Evolutionary conservation across 179 eudicot genomes (phyloP), one percentile per base, ranked within the genome.

Genomic region (Pouteria campechiana): DNA sequence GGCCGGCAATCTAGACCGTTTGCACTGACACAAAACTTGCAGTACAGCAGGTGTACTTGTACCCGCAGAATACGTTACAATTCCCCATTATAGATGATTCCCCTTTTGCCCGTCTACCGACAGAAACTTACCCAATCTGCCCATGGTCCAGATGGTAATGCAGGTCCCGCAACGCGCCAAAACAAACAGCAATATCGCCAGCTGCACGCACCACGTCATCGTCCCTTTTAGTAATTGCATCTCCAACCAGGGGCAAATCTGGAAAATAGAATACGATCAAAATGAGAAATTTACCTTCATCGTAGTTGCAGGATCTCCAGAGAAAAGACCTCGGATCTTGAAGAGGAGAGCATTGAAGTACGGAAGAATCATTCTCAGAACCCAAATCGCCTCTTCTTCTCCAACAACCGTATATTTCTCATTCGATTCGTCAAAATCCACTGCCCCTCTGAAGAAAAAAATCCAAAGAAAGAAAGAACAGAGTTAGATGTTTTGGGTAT

Each of bases 261-360:
- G 23, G 21, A 30, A 56, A 3, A 1, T 5, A 9, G 17, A 29
- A 42, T 32, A 38, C 10, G 25, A 34, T 9, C 1, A 17, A 37
- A 29, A 14, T 8, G 0, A 5, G 22, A 20, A 22, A 11, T 14
- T 37, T 7, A 78, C 93, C 88, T 83, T 83, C 84, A 83, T 73
- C 43, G 88, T 83, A 37, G 74, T 73, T 2, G 75, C 65, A 54
- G 88, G 88, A 64, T 78, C 88, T 46, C 94, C 94, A 50, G 79
- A 73, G 52, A 83, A 83, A 32, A 83, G 69, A 22, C 63, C 70
- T 61, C 54, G 79, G 14, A 83, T 30, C 36, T 76, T 73, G 13
- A 63, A 27, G 20, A 83, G 73, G 37, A 64, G 68, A 46, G 76
- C 94, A 64, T 83, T 83, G 22, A 83, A 14, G 55, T 66, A 76